Base-by-base conservation (phyloP, 2,329 filamentous ascomycete genomes). In the Epichloe glyceriae region DNA sequence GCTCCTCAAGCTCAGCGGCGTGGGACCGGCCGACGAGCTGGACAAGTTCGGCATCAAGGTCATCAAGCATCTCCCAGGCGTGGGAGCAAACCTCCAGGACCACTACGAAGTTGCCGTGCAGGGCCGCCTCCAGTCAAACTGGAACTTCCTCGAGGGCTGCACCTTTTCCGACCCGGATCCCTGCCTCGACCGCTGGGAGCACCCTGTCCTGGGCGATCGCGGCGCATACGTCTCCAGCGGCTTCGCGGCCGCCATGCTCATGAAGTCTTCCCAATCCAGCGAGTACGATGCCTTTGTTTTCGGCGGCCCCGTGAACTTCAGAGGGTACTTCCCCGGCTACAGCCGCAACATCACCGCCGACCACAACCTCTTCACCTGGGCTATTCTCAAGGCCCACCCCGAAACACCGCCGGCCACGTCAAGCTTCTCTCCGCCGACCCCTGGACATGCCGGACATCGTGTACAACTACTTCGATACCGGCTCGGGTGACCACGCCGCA, bases 321-420 rank as follows among this genome's bases (percentile, higher is more conserved):
- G 55, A 0, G 65, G 64, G 10, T 63, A 62, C 42, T 62, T 58
- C 26, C 63, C 62, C 0, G 57, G 57, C 0, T 66, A 62, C 44
- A 47, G 49, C 46, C n/a, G 46, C 47, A 53, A 56, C 47, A 46
- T 51, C 44, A 52, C 53, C 12, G 50, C 50, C 33, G 14, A 34
- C 51, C 66, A 67, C 15, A 67, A 68, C 49, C 64, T 70, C 58
- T 65, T 60, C 57, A 64, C 61, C 46, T 66, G 62, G 63, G 54
- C 60, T 19, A 71, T 58, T 14, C 54, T 86, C 53, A 82, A 84
- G 63, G 76, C 2, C 81, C 83, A 58, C 74, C 82, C 0, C 75
- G 78, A 49, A 85, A 86, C 53, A 67, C 60, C 1, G 76, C 74
- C 5, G 85, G 85, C 8, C 75, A 73, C 1, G 82, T 88, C 4